phyloP scores from a whole-genome alignment of 306 rosid species.

The Fragaria vesca region DNA sequence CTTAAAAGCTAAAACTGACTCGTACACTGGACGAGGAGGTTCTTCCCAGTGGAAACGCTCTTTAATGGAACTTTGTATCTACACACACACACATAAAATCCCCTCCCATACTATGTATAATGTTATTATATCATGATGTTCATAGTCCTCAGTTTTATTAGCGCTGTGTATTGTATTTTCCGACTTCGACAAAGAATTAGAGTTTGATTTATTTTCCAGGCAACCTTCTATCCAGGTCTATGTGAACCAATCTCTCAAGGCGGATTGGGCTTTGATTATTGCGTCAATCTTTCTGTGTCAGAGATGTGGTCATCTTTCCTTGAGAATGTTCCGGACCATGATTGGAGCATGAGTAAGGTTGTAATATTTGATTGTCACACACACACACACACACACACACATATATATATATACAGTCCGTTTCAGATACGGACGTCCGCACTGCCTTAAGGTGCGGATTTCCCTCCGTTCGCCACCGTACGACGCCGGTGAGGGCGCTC shows the following conservation, averaged over 20 bases:
- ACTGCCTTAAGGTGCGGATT: too few species aligned
- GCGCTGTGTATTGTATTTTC: neutral
- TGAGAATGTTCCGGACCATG: constrained; percentile 68
- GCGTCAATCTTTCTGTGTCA: constrained; percentile 75
- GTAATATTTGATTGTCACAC: constrained; percentile 16
- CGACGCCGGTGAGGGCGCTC: too few species aligned
- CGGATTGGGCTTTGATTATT: constrained; percentile 95
- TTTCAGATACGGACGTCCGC: too few species aligned
- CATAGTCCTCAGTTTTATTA: neutral
- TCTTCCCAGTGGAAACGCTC: too few species aligned
- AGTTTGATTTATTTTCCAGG: constrained; percentile 47
- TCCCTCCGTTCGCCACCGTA: too few species aligned
- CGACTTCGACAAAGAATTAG: neutral
- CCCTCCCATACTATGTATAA: neutral
- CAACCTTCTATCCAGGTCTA: constrained; percentile 84
- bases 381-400: too few species aligned
- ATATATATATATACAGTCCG: too few species aligned
- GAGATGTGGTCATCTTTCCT: constrained; percentile 90
- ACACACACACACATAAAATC: too few species aligned
- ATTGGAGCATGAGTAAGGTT: constrained; percentile 97
- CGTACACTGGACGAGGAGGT: too few species aligned
- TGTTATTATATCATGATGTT: neutral
- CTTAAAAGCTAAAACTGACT: too few species aligned
- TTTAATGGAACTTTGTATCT: too few species aligned
- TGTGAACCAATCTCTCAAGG: constrained; percentile 96